Base-by-base conservation (phyloP, 2,329 filamentous ascomycete species). In the Fusarium pilosicola region DNA sequence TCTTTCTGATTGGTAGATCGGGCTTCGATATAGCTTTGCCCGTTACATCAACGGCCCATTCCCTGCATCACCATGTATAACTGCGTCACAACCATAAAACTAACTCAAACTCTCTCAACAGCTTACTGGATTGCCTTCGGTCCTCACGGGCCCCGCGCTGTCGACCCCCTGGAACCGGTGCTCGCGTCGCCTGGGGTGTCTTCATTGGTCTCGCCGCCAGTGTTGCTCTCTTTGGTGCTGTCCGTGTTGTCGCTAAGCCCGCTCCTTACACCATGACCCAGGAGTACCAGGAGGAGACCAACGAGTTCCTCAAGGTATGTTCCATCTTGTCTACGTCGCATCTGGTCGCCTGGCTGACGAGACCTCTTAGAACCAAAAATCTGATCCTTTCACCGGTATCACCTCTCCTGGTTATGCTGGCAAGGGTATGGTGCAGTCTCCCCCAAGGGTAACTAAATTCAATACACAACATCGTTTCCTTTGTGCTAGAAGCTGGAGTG, bases 61-160 rank as follows among this genome's bases (percentile, higher is more conserved):
- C 72, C 65, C 66, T 74, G 60, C 67, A n/a, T 65, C 32, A 51
- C 52, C 55, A 58, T 65, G 30, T 57, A 62, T 54, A 65, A 36
- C 55, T 64, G 51, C 59, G 59, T 67, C 61, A 77, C 68, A 45
- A 68, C 39, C 59, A 39, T 58, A 76, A 79, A 78, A 80, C 82
- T 83, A 80, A 85, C 79, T 80, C 74, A 81, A 81, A 78, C 72
- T 79, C 77, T 80, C 79, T 82, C 77, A 80, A 84, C 83, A 99
- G 96, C 96, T 76, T 99, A 98, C 91, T 99, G 94, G 92, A 97
- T 99, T 81, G 95, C 96, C 77, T 99, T 99, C 83, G 96, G 96
- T 76, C 92, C 95, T 81, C 96, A 99, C 85, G 96, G 96, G 67
- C 96, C 96, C 79, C 96, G 96, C 79, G 92, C 96, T 77, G 86